These are phyloP conservation scores for Lachnellula subtilissima DNA, from an alignment of 2,329 filamentous ascomycete species.

Conservation along the genomic window DNA sequence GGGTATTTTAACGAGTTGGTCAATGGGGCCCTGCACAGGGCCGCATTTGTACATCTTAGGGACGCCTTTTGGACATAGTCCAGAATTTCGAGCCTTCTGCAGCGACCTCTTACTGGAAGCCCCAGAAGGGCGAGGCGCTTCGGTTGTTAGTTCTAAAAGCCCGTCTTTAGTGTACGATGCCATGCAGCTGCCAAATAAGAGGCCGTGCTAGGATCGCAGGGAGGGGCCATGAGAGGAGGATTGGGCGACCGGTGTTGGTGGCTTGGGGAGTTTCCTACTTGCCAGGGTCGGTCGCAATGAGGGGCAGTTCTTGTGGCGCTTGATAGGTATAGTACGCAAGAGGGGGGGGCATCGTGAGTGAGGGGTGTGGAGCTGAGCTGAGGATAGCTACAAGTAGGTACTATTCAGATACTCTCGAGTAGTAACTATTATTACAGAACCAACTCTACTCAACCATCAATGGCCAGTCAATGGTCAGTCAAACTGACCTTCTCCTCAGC, in stretches of 20 bases:
- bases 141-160: constrained; percentile 4
- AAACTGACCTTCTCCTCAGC: background rate
- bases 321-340: background rate
- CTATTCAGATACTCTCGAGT: too few species aligned
- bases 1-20: constrained; percentile 1
- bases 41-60: constrained; percentile 13
- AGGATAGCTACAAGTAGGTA: too few species aligned
- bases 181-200: constrained; percentile 14
- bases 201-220: background rate
- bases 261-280: background rate
- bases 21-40: constrained; percentile 13
- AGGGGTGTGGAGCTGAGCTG: too few species aligned
- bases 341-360: background rate
- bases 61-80: constrained; percentile 5
- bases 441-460: too few species aligned
- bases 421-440: too few species aligned
- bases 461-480: too few species aligned
- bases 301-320: background rate
- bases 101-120: background rate
- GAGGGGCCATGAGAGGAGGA: background rate
- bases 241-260: background rate
- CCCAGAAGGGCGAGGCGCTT: background rate
- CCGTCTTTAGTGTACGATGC: constrained; percentile 8
- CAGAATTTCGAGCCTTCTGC: constrained; percentile 13
- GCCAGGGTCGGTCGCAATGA: background rate